Conservation (phyloP, 768 basidiomycete species). For the Kwoniella sp. region DNA sequence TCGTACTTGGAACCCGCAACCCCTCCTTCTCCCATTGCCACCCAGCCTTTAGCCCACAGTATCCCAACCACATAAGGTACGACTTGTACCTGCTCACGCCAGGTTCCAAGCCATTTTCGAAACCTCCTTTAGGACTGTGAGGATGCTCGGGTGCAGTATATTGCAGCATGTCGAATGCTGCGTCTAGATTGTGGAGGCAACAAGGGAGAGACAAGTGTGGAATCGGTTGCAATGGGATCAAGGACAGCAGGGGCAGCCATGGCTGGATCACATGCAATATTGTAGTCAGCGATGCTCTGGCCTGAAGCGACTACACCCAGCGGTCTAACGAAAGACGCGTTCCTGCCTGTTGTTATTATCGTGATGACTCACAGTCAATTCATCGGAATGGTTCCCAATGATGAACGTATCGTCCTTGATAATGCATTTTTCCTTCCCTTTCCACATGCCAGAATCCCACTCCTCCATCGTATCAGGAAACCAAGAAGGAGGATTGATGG, state of each 20-base stretch:
- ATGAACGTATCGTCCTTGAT: constrained; percentile 67
- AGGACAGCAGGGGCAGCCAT: constrained; percentile 83
- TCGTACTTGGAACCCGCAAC: constrained; percentile 86
- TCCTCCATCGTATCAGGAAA: constrained; percentile 49
- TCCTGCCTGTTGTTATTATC: no score
- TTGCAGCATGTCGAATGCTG: constrained; percentile 64
- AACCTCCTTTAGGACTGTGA: constrained; percentile 44
- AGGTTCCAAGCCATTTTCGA: constrained; percentile 56
- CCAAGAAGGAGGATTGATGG: constrained; percentile 66
- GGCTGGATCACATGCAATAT: constrained; percentile 58
- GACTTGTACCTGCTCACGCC: constrained; percentile 70
- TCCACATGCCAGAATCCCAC: constrained; percentile 44
- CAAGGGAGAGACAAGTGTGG: constrained; percentile 71
- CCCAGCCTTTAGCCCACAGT: constrained; percentile 70
- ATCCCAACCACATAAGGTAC: constrained; percentile 85
- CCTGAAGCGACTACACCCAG: no score
- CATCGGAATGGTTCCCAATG: constrained; percentile 95
- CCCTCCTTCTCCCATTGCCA: constrained; percentile 86
- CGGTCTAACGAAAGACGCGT: no score
- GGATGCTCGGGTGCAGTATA: constrained; percentile 44
- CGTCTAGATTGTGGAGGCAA: constrained; percentile 66
- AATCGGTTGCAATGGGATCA: constrained; percentile 42
- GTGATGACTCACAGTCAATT: constrained; percentile 64
- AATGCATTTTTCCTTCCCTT: constrained; percentile 40
- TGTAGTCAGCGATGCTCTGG: constrained; percentile 4